Percentiles rank a stretch among this genome's conserved stretches.
These are phyloP conservation scores for Annulohypoxylon stygium DNA, from an alignment of 495 filamentous ascomycete genomes.

Conservation along the genomic window DNA sequence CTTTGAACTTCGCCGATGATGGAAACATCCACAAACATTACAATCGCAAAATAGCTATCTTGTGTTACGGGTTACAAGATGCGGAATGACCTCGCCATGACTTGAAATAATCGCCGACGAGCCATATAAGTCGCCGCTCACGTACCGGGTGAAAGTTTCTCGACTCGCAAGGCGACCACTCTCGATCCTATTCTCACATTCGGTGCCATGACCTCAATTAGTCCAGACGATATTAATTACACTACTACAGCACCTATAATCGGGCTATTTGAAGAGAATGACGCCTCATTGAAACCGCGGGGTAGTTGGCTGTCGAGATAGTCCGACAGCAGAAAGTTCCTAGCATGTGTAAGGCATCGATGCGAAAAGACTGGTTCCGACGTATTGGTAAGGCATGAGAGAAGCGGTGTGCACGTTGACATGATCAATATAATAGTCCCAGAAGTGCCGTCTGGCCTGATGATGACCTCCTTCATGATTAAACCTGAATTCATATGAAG, in stretches of 20 bases:
- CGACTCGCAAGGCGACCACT: neutral
- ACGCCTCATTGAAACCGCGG: neutral
- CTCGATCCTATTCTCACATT: neutral
- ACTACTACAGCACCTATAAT: neutral
- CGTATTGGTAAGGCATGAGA: neutral
- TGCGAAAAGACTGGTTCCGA: neutral
- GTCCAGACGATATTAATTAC: neutral
- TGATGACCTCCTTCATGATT: too few species aligned
- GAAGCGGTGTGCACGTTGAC: neutral
- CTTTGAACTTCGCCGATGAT: constrained; percentile 13
- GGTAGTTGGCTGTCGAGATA: neutral
- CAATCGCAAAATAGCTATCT: neutral
- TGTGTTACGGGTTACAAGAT: neutral
- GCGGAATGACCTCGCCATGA: neutral
- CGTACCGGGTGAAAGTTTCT: too few species aligned
- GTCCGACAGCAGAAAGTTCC: neutral
- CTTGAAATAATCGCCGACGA: neutral
- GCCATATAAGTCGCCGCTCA: neutral
- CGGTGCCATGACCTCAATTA: neutral
- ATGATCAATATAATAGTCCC: too few species aligned
- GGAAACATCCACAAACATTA: neutral
- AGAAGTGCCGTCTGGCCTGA: too few species aligned
- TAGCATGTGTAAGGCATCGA: neutral
- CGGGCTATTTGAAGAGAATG: neutral
- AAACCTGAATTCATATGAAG: too few species aligned